Percentiles rank a stretch among this genome's conserved stretches.
Conservation (phyloP, 1,284 basidiomycete species). For the Naganishia sp. region DNA sequence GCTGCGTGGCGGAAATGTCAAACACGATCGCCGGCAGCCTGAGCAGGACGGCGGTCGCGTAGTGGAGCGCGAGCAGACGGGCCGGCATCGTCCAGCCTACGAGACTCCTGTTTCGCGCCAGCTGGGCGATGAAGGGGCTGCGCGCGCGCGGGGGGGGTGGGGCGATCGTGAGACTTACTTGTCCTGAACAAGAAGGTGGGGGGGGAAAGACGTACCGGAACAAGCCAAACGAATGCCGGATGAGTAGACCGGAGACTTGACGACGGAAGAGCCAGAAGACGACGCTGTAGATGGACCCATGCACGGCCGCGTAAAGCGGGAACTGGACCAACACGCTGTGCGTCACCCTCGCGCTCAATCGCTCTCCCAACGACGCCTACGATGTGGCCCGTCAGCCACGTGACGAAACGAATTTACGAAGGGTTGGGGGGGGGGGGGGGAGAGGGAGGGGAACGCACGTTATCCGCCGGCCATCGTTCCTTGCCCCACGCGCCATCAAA, state of each 20-base stretch:
- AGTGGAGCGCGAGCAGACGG: slow-evolving; percentile 23
- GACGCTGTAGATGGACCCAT: slow-evolving; percentile 11
- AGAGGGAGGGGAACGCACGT: slow-evolving; percentile 6
- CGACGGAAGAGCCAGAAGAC: slow-evolving; percentile 12
- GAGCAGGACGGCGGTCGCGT: slow-evolving; percentile 25
- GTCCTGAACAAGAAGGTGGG: too few relatives aligned
- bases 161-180: too few relatives aligned
- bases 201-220: slow-evolving; percentile 12
- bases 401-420: neutral
- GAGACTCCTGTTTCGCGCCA: slow-evolving; percentile 21
- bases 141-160: neutral
- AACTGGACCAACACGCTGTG: slow-evolving; percentile 14
- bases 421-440: too few relatives aligned
- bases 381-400: neutral
- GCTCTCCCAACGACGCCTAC: slow-evolving; percentile 23
- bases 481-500: slow-evolving; percentile 29
- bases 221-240: slow-evolving; percentile 27
- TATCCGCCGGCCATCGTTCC: slow-evolving; percentile 27
- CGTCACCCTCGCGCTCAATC: slow-evolving; percentile 15
- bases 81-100: slow-evolving; percentile 12
- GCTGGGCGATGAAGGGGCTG: slow-evolving; percentile 31
- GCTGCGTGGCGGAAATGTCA: slow-evolving; percentile 33
- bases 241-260: slow-evolving; percentile 2
- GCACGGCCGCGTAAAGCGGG: slow-evolving; percentile 12
- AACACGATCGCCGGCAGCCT: slow-evolving; percentile 32